Evolutionary conservation across 129 eudicot species (phyloP), one percentile per base, ranked within the genome.

Genomic region (Silybum marianum): DNA sequence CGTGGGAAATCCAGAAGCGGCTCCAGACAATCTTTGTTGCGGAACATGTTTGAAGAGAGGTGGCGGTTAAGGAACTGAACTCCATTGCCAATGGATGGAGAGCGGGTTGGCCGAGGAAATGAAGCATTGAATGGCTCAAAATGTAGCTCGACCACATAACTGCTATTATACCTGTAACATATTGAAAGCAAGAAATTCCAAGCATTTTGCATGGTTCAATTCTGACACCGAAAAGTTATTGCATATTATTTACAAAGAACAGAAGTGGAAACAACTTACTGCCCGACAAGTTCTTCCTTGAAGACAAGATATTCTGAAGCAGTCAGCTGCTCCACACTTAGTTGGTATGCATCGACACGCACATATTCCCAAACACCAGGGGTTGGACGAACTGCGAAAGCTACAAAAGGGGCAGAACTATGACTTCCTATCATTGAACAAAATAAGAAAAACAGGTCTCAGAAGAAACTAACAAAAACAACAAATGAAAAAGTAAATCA

Each of bases 331-430:
- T 96, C 97, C 65, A 96, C 97, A 69, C 89, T 96, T 62, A 93
- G 90, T 54, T 96, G 98, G 80, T 90, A 78, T 12, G 91, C 96
- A 39, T 96, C 91, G 3, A 96, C 92, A 32, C 98, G 98, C 22
- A 96, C 97, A 24, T 85, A 88, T 26, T 96, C 99, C 99, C 99
- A 96, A 81, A 96, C 99, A 72, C 98, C 99, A 58, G 99, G 99
- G 79, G 97, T 88, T 39, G 99, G 99, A 16, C 99, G 97, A 69
- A 96, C 84, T 14, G 99, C 98, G 78, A 96, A 75, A 75, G 98
- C 97, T 73, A 96, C 99, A 83, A 91, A 93, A 9, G 99, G 51
- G 99, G 99, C 60, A 91, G 81, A 80, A 96, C 90, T 75, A 96
- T 96, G 74, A 92, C 96, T 87, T 96, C 99, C 99, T 96, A 72